A percentile compares a stretch with the other conserved stretches of the same genome.
Evolutionary conservation across 2,329 filamentous ascomycete species (phyloP).

Genomic region (Botrytis fragariae): DNA sequence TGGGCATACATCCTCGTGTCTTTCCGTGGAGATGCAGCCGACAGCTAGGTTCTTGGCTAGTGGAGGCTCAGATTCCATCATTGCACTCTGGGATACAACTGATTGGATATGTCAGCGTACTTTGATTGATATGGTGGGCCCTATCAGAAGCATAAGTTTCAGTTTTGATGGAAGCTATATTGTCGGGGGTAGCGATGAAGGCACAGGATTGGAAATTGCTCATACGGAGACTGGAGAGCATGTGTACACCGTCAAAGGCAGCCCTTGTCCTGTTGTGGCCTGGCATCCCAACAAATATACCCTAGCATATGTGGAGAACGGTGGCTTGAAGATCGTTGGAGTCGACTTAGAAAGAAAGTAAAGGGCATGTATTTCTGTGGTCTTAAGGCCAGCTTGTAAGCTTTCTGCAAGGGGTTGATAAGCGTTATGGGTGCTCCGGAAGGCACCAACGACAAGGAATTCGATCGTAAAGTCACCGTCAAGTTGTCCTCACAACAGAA

Average conservation of each 20-base stretch:
- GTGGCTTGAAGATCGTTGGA: slow-evolving; percentile 60
- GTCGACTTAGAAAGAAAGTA: slow-evolving; percentile 37
- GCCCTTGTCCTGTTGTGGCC: slow-evolving; percentile 62
- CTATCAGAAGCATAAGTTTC: slow-evolving; percentile 69
- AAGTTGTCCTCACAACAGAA: neutral
- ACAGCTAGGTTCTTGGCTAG: slow-evolving; percentile 70
- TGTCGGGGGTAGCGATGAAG: slow-evolving; percentile 72
- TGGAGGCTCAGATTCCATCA: slow-evolving; percentile 71
- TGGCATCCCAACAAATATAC: slow-evolving; percentile 76
- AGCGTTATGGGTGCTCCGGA: neutral
- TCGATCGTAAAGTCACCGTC: neutral
- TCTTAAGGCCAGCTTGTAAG: neutral
- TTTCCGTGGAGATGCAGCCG: slow-evolving; percentile 67
- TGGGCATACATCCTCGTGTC: slow-evolving; percentile 71
- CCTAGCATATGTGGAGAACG: slow-evolving; percentile 69
- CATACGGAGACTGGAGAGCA: slow-evolving; percentile 73
- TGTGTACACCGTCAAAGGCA: slow-evolving; percentile 69
- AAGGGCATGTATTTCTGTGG: neutral
- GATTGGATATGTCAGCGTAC: slow-evolving; percentile 76
- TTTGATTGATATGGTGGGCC: slow-evolving; percentile 64
- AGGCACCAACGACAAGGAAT: neutral
- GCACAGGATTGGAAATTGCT: slow-evolving; percentile 63
- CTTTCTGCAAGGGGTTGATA: neutral
- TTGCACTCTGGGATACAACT: slow-evolving; percentile 73
- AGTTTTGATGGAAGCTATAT: slow-evolving; percentile 76